A percentile compares a stretch with the other conserved stretches of the same genome.
Evolutionary conservation across 2,329 filamentous ascomycete genomes (phyloP).

Genomic region (Sordariomycetes sp.): DNA sequence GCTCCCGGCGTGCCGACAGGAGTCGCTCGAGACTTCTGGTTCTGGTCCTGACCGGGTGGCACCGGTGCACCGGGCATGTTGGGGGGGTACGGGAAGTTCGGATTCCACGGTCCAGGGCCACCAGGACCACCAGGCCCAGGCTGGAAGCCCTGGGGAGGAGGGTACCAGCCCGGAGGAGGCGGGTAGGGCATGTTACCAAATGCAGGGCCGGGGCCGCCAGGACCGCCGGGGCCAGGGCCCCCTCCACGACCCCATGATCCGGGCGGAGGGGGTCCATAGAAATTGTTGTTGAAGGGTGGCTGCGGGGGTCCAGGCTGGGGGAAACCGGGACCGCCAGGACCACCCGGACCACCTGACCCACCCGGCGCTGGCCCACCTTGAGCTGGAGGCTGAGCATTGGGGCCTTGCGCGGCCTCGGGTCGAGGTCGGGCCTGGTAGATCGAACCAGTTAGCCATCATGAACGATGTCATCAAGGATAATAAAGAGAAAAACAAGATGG

Average conservation of each 20-base stretch:
- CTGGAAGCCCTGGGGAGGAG: constrained; percentile 65
- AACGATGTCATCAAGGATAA: background rate
- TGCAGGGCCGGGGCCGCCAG: constrained; percentile 38
- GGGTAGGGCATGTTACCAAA: constrained; percentile 68
- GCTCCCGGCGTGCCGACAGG: constrained; percentile 27
- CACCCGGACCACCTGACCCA: background rate
- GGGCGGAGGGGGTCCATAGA: constrained; percentile 42
- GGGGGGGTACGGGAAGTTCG: constrained; percentile 49
- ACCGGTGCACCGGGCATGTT: background rate
- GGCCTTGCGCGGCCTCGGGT: constrained; percentile 3
- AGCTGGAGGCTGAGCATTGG: background rate
- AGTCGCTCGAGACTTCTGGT: constrained; percentile 27
- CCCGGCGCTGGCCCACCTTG: background rate
- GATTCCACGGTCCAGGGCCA: constrained; percentile 48
- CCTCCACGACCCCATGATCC: constrained; percentile 44
- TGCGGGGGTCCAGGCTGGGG: constrained; percentile 3
- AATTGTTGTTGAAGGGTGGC: constrained; percentile 23
- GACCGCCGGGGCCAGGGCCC: constrained; percentile 43
- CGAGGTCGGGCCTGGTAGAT: constrained; percentile 8
- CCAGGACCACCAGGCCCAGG: constrained; percentile 35
- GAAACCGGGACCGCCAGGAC: background rate
- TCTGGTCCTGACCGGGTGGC: background rate
- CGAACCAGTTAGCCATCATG: constrained; percentile 1
- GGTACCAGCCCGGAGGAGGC: constrained; percentile 69
- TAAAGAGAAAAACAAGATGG: constrained; percentile 5